These are phyloP conservation scores for Diaporthe velutina DNA, from an alignment of 2,329 filamentous ascomycete genomes.

Conservation along the genomic window DNA sequence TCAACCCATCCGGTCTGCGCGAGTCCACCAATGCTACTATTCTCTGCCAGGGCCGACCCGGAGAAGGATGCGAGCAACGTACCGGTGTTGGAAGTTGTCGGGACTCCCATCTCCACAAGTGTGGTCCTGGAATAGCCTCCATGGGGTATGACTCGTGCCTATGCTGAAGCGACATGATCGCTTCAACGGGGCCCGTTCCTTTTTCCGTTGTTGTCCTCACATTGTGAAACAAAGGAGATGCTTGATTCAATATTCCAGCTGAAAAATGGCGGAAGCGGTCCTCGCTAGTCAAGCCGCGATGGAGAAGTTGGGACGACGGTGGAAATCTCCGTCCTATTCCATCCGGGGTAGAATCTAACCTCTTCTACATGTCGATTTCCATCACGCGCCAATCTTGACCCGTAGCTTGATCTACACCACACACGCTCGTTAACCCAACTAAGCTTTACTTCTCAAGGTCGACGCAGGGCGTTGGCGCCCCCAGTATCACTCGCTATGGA, in stretches of 20 bases:
- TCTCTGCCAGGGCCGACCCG: background rate
- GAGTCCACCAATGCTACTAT: background rate
- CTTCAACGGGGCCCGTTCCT: slow-evolving; percentile 7
- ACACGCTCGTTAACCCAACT: slow-evolving; percentile 15
- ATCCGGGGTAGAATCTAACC: slow-evolving; percentile 18
- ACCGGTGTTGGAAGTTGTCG: background rate
- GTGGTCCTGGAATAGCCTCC: slow-evolving; percentile 28
- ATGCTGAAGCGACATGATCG: slow-evolving; percentile 26
- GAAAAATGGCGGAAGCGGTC: slow-evolving; percentile 11
- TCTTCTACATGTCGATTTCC: slow-evolving; percentile 7
- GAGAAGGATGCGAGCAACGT: slow-evolving; percentile 15
- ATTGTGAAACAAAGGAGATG: slow-evolving; percentile 24
- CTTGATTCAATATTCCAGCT: slow-evolving; percentile 27
- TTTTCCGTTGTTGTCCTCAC: slow-evolving; percentile 13
- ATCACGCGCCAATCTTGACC: background rate
- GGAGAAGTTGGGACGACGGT: slow-evolving; percentile 18
- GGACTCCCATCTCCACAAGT: slow-evolving; percentile 23
- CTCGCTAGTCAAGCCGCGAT: slow-evolving; percentile 18
- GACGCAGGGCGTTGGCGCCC: slow-evolving; percentile 30
- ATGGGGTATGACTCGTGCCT: slow-evolving; percentile 29
- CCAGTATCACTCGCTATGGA: slow-evolving; percentile 27
- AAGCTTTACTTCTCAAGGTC: slow-evolving; percentile 15
- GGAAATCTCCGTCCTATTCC: slow-evolving; percentile 7
- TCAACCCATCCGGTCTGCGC: background rate
- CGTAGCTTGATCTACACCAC: background rate